Evolutionary conservation across 78 protist species (phyloP).

Genomic region (Dictyostelium citrinum): DNA sequence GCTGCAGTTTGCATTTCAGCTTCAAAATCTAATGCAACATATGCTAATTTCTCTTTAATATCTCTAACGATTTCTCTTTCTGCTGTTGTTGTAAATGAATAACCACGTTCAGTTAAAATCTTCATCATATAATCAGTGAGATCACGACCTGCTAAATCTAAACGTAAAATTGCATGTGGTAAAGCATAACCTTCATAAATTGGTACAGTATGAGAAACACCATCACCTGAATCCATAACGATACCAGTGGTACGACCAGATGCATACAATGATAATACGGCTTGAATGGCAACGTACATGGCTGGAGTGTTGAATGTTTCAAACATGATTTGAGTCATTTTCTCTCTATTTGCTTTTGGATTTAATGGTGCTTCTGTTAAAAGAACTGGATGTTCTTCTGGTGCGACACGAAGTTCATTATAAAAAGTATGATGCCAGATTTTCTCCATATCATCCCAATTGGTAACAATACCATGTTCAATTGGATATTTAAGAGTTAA

Average conservation of each 20-base stretch:
- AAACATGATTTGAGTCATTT: slow-evolving; percentile 94
- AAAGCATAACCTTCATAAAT: background rate
- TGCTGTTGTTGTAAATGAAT: background rate
- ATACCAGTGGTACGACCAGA: slow-evolving; percentile 93
- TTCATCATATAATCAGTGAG: background rate
- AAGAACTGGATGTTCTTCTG: slow-evolving; percentile 86
- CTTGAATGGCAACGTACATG: slow-evolving; percentile 69
- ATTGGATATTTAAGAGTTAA: slow-evolving; percentile 77
- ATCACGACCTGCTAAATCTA: background rate
- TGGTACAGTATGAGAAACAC: slow-evolving; percentile 46
- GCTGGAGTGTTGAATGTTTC: slow-evolving; percentile 93
- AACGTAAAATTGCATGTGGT: background rate
- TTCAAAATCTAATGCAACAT: background rate
- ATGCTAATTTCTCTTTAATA: background rate
- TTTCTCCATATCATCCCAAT: slow-evolving; percentile 54
- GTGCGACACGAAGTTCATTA: slow-evolving; percentile 73
- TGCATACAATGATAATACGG: slow-evolving; percentile 88
- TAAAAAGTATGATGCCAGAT: slow-evolving; percentile 35
- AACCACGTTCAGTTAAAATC: background rate
- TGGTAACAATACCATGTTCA: slow-evolving; percentile 43
- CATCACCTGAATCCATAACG: slow-evolving; percentile 89
- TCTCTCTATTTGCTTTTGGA: slow-evolving; percentile 88
- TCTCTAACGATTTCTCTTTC: background rate
- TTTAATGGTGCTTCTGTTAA: slow-evolving; percentile 93
- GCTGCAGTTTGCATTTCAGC: background rate